Evolutionary conservation across 2,329 filamentous ascomycete species (phyloP).

Genomic region (Paramyrothecium roridum): DNA sequence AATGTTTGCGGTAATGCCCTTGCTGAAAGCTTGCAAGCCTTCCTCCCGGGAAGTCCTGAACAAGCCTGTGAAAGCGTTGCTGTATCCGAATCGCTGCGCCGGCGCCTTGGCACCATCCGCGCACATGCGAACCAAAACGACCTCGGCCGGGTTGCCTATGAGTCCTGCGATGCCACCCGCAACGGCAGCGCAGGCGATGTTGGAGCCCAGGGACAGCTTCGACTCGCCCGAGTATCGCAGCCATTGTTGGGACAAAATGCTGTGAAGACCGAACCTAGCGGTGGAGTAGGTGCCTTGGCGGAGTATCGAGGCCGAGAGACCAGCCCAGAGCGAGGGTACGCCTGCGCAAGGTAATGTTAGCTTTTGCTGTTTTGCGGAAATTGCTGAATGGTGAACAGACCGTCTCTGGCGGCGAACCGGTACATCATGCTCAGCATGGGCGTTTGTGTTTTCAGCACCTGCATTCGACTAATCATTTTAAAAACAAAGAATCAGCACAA

Average conservation of each 20-base stretch:
- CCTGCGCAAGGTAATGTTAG: constrained; percentile 16
- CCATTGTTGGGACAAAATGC: constrained; percentile 25
- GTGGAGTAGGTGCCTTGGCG: constrained; percentile 42
- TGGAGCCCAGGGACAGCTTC: constrained; percentile 26
- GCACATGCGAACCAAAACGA: constrained; percentile 42
- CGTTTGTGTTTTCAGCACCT: constrained; percentile 35
- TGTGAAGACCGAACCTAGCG: constrained; percentile 39
- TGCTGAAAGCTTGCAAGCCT: constrained; percentile 31
- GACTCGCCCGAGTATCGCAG: constrained; percentile 20
- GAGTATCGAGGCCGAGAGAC: constrained; percentile 39
- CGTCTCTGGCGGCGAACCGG: constrained; percentile 35
- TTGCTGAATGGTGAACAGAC: constrained; percentile 15
- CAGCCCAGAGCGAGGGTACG: constrained; percentile 37
- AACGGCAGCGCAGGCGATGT: constrained; percentile 34
- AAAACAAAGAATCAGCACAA: too few relatives aligned
- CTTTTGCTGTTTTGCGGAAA: not conserved
- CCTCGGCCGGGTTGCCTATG: constrained; percentile 43
- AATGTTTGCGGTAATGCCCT: constrained; percentile 36
- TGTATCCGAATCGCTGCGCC: constrained; percentile 32
- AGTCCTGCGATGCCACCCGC: constrained; percentile 39
- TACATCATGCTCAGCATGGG: constrained; percentile 36
- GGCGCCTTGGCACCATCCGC: constrained; percentile 37
- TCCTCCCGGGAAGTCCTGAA: constrained; percentile 32
- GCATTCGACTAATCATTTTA: constrained; percentile 32
- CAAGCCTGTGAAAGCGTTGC: constrained; percentile 31